A percentile compares a stretch with the other conserved stretches of the same genome.
These are phyloP conservation scores for Gyromitra esculenta DNA, from an alignment of 2,329 filamentous ascomycete species.

Conservation along the genomic window DNA sequence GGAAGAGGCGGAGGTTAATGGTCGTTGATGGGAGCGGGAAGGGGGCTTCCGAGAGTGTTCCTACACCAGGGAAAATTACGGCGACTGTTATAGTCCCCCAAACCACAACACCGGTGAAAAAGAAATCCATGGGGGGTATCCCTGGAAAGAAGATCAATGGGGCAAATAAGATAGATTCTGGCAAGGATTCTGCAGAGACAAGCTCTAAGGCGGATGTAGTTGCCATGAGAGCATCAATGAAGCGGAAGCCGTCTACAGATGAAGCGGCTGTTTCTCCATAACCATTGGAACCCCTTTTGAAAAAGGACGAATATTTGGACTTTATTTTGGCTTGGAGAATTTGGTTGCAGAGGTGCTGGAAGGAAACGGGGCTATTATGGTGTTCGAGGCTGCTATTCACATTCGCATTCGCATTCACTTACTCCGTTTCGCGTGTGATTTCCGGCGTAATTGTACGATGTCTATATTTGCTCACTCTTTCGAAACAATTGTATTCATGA, in stretches of 20 bases:
- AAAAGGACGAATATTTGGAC: not conserved
- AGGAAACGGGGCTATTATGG: slow-evolving; percentile 15
- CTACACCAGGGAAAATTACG: slow-evolving; percentile 20
- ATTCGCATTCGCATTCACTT: slow-evolving; percentile 3
- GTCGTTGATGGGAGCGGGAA: slow-evolving; percentile 29
- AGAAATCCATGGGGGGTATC: slow-evolving; percentile 1
- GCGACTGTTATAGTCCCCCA: slow-evolving; percentile 45
- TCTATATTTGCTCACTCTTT: not conserved
- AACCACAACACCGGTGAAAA: slow-evolving; percentile 27
- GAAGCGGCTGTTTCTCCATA: slow-evolving; percentile 37
- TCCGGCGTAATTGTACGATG: not conserved
- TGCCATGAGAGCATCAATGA: slow-evolving; percentile 38
- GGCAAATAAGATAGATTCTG: not conserved
- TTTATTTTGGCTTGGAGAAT: not conserved
- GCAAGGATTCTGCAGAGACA: slow-evolving; percentile 15
- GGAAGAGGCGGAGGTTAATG: slow-evolving; percentile 50
- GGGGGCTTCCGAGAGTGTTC: slow-evolving; percentile 7
- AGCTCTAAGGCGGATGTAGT: slow-evolving; percentile 2
- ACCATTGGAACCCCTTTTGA: not conserved
- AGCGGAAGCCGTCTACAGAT: slow-evolving; percentile 47
- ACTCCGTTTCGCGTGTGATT: too few relatives aligned
- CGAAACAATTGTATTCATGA: not conserved
- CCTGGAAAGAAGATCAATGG: slow-evolving; percentile 10
- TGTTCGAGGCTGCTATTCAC: slow-evolving; percentile 21
- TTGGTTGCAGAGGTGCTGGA: not conserved